phyloP scores from a whole-genome alignment of 495 filamentous ascomycete genomes.

The Peziza echinospora region DNA sequence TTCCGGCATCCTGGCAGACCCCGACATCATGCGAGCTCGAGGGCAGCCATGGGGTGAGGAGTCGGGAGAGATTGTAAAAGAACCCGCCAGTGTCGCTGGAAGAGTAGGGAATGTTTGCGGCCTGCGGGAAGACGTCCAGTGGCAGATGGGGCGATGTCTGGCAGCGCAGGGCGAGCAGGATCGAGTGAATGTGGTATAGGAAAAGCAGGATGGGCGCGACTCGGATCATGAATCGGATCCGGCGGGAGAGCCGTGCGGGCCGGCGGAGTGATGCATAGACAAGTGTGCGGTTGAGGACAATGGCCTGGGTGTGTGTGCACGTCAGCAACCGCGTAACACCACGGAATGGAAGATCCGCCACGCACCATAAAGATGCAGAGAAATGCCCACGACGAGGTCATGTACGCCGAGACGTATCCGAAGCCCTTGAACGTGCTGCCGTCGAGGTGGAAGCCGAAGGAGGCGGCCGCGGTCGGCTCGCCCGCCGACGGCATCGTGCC shows the following conservation, averaged over 20 bases:
- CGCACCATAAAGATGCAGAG: conserved; percentile 55
- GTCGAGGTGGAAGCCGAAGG: no score
- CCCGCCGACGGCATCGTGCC: no score
- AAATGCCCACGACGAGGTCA: conserved; percentile 86
- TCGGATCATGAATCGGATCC: conserved; percentile 48
- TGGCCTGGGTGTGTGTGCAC: conserved; percentile 32
- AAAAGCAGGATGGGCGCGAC: conserved; percentile 58
- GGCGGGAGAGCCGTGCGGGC: conserved; percentile 47
- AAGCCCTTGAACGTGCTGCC: conserved; percentile 33
- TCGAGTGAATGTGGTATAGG: conserved; percentile 36
- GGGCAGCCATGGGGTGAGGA: neutral
- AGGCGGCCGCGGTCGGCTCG: no score
- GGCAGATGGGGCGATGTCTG: conserved; percentile 63
- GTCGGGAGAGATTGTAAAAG: neutral
- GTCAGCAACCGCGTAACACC: conserved; percentile 1
- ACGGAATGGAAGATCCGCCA: neutral
- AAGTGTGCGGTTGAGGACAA: conserved; percentile 75
- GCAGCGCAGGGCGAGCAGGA: conserved; percentile 76
- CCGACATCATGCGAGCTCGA: conserved; percentile 5
- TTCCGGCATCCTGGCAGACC: conserved; percentile 12
- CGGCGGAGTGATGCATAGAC: conserved; percentile 79
- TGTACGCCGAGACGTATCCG: conserved; percentile 75
- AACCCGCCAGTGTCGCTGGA: neutral
- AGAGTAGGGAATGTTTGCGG: neutral
- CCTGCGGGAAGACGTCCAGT: neutral